These are phyloP conservation scores for Fistulinella staudtii DNA, from an alignment of 1,284 basidiomycete genomes.

Conservation along the genomic window DNA sequence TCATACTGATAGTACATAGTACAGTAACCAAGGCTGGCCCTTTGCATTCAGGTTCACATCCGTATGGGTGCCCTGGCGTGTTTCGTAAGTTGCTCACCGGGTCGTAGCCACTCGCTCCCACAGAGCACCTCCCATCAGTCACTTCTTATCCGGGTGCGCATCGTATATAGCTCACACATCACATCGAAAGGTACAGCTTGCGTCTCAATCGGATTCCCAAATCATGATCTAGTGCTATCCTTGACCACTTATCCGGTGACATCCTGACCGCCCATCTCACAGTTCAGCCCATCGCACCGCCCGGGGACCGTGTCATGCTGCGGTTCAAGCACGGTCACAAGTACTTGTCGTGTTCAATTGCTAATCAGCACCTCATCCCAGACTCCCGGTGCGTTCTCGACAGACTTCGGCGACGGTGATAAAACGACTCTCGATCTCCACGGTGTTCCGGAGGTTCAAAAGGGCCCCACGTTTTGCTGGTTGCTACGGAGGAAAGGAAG, in stretches of 20 bases:
- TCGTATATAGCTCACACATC: constrained; percentile 37
- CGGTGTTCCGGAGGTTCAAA: constrained; percentile 22
- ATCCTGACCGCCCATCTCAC: constrained; percentile 18
- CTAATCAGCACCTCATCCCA: not conserved
- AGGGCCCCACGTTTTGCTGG: constrained; percentile 29
- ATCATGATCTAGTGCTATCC: constrained; percentile 22
- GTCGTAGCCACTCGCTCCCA: constrained; percentile 24
- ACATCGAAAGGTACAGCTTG: constrained; percentile 24
- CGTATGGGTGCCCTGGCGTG: not conserved
- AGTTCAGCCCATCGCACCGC: too few relatives aligned
- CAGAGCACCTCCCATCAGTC: constrained; percentile 41
- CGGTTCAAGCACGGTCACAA: not conserved
- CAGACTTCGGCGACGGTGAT: constrained; percentile 12
- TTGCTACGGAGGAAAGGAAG: constrained; percentile 35
- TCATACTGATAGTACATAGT: not conserved
- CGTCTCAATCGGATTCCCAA: constrained; percentile 33
- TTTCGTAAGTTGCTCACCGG: constrained; percentile 11
- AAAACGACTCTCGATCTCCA: constrained; percentile 26
- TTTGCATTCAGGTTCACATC: constrained; percentile 1
- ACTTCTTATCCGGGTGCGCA: constrained; percentile 39
- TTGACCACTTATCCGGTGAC: constrained; percentile 22
- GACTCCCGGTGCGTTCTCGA: constrained; percentile 3
- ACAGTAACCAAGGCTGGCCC: not conserved
- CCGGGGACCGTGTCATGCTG: constrained; percentile 15
- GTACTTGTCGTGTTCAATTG: not conserved